Conservation (phyloP, 352 stramenopile genomes). For the Globisporangium nunn region DNA sequence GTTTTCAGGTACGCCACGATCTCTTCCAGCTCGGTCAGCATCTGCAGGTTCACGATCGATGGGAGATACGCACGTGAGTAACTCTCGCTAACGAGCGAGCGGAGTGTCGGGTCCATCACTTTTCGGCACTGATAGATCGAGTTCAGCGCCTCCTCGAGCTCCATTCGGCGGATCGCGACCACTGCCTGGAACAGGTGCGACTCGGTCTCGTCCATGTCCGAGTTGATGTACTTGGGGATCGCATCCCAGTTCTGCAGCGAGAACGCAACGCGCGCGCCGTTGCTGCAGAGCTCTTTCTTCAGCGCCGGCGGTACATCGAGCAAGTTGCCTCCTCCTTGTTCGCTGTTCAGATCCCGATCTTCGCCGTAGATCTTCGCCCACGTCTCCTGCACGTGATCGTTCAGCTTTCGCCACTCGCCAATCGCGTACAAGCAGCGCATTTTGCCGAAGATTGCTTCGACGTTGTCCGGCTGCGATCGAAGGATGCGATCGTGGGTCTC, state of each 20-base stretch:
- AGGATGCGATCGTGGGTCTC: conserved; percentile 89
- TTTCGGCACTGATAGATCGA: conserved; percentile 92
- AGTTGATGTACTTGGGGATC: conserved; percentile 83
- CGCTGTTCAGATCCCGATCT: conserved; percentile 23
- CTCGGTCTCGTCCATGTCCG: conserved; percentile 83
- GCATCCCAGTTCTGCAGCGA: conserved; percentile 82
- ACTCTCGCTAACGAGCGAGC: conserved; percentile 95
- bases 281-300: conserved; percentile 84
- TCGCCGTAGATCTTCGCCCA: conserved; percentile 85
- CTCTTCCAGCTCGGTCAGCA: conserved; percentile 94
- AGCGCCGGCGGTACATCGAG: conserved; percentile 74
- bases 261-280: conserved; percentile 71
- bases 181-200: conserved; percentile 86
- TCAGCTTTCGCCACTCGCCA: conserved; percentile 94
- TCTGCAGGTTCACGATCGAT: conserved; percentile 96
- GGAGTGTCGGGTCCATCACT: conserved; percentile 95
- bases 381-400: conserved; percentile 88
- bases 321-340: conserved; percentile 39
- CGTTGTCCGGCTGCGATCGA: conserved; percentile 66
- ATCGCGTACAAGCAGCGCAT: conserved; percentile 98
- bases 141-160: conserved; percentile 89
- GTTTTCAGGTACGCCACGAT: conserved; percentile 82
- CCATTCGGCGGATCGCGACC: conserved; percentile 91
- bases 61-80: conserved; percentile 95
- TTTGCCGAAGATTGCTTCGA: conserved; percentile 96